Conservation (phyloP, 2,329 filamentous ascomycete genomes). For the Aspergillus costaricaensis region DNA sequence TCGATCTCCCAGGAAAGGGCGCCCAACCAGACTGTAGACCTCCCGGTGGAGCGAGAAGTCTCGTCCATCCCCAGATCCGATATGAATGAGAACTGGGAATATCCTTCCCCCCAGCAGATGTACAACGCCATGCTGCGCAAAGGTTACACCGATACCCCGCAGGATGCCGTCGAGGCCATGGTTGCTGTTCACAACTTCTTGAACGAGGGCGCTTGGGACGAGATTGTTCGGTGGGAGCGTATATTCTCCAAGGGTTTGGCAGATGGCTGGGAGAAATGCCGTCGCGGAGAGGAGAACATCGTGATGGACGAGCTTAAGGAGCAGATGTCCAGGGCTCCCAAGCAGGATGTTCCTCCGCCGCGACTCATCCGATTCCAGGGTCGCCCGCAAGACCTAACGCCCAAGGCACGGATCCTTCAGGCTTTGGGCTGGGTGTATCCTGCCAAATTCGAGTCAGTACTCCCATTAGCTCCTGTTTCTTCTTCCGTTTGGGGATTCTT, state of each 20-base stretch:
- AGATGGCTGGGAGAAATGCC: conserved; percentile 73
- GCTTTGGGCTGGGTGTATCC: conserved; percentile 79
- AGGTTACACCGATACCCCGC: conserved; percentile 90
- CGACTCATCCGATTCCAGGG: conserved; percentile 86
- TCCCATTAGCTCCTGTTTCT: not conserved
- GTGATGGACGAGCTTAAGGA: conserved; percentile 57
- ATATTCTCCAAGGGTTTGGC: conserved; percentile 75
- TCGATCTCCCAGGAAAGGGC: conserved; percentile 79
- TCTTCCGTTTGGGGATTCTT: not conserved
- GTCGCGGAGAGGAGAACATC: conserved; percentile 69
- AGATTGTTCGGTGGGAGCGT: conserved; percentile 92
- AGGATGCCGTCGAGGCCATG: conserved; percentile 93
- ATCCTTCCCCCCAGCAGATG: conserved; percentile 98
- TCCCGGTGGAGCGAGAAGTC: conserved; percentile 78
- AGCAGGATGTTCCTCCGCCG: conserved; percentile 55
- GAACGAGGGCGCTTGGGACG: conserved; percentile 95
- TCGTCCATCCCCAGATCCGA: conserved; percentile 91
- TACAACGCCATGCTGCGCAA: conserved; percentile 97
- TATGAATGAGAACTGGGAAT: conserved; percentile 81
- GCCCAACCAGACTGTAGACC: conserved; percentile 67
- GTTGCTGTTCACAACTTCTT: conserved; percentile 97
- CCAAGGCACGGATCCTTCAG: conserved; percentile 84
- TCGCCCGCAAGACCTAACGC: conserved; percentile 82
- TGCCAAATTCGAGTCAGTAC: conserved; percentile 69
- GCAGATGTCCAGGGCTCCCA: conserved; percentile 39